Evolutionary conservation across 1,139 yeast species (phyloP), one percentile per base, ranked within the genome.

Genomic region (Wickerhamomyces sp.): DNA sequence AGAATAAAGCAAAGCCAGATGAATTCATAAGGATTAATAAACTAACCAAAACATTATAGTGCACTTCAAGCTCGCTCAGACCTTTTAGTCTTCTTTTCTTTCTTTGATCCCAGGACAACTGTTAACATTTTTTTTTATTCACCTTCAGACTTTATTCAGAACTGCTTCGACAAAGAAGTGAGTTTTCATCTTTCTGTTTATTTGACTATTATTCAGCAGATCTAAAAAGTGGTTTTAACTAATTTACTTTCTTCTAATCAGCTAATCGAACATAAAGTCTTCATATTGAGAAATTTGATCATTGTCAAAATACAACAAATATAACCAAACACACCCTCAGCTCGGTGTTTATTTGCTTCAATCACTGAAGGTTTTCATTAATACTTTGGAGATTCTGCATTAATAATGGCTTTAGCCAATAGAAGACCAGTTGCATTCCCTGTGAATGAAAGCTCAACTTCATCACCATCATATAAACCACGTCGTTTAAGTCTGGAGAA

Each of bases 341-440:
- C 24, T 10, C 24, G 10, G 7, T 7, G 7, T 21, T 7, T 21
- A 21, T 21, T 21, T 7, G 24, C 7, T 21, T 24, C 13, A n/a
- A n/a, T 15, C 10, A 15, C 35, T 36, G 45, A 49, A 48, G 49
- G 41, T 49, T 48, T 49, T 49, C 41, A 44, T 38, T 48, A 49
- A 48, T 43, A 38, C 46, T 45, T 46, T 38, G 39, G 39, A 12
- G 13, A 24, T 14, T 12, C 13, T 24, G n/a, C 31, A 24, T 14
- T 26, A 13, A 12, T 14, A 28, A 74, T 74, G 79, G 79, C 79
- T 43, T 66, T 74, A 63, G 76, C 79, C 51, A 76, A 73, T 54
- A 72, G 77, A 72, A 70, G 78, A 68, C 78, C 78, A 35, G 66
- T 72, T 46, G 74, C 50, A 7, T 49, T 53, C 38, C 56, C 57